Evolutionary conservation across 2,329 filamentous ascomycete species (phyloP).

Genomic region (Paraphaeosphaeria minitans): DNA sequence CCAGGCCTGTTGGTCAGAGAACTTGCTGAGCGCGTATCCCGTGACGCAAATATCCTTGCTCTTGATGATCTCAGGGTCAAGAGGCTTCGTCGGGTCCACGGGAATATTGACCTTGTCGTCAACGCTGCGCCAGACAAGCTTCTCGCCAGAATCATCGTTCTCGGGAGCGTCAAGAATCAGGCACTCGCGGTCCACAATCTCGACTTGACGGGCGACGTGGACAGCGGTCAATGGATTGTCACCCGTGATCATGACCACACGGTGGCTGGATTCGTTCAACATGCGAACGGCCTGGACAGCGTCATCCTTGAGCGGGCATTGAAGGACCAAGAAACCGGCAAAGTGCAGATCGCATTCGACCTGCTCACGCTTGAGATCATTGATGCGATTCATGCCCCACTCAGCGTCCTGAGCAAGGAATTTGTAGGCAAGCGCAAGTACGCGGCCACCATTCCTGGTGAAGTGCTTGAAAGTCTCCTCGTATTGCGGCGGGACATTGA

Average conservation of each 20-base stretch:
- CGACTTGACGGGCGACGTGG: constrained; percentile 92
- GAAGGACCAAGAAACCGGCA: constrained; percentile 92
- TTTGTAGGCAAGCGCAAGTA: constrained; percentile 92
- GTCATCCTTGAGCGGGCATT: constrained; percentile 95
- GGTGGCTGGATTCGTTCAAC: constrained; percentile 98
- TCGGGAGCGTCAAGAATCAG: constrained; percentile 95
- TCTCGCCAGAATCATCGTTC: constrained; percentile 78
- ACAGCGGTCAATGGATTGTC: constrained; percentile 97
- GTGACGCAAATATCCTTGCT: constrained; percentile 94
- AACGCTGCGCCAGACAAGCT: constrained; percentile 91
- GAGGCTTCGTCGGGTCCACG: constrained; percentile 79
- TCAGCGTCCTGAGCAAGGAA: constrained; percentile 82
- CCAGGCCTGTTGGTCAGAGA: constrained; percentile 79
- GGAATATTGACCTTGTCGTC: constrained; percentile 87
- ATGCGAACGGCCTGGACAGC: constrained; percentile 92
- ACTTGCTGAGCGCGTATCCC: constrained; percentile 89
- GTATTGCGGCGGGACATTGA: constrained; percentile 81
- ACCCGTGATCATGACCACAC: constrained; percentile 98
- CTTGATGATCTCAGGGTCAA: constrained; percentile 80
- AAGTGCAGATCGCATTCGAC: constrained; percentile 85
- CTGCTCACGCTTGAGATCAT: constrained; percentile 90
- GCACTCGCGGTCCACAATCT: constrained; percentile 95
- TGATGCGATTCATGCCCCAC: constrained; percentile 82
- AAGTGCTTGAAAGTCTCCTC: constrained; percentile 99
- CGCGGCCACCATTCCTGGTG: constrained; percentile 91